Conservation (phyloP, 306 rosid species). For the Cucurbita pepo region DNA sequence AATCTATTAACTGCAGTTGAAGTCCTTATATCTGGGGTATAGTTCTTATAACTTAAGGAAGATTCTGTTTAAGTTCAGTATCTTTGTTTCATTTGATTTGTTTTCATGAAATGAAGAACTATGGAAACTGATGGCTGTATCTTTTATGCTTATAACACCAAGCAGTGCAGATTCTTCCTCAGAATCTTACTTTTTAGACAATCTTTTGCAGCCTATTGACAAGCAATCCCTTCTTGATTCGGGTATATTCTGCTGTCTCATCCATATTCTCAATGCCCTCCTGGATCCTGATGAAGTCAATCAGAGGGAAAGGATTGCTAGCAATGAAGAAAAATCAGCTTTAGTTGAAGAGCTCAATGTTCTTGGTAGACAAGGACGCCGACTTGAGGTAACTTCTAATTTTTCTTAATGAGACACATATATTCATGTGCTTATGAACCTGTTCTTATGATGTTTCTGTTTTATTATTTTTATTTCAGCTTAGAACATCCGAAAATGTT, state of each 20-base stretch:
- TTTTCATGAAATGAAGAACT: not conserved
- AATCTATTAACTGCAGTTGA: slow-evolving; percentile 82
- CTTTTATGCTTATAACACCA: not conserved
- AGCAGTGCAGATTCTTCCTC: not conserved
- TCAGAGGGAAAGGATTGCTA: slow-evolving; percentile 27
- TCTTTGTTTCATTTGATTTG: not conserved
- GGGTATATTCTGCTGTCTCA: slow-evolving; percentile 97
- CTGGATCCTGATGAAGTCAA: slow-evolving; percentile 57
- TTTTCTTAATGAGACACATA: not conserved
- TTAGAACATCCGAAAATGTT: not conserved
- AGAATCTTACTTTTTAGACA: not conserved
- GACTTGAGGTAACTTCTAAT: slow-evolving; percentile 64
- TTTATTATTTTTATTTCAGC: not conserved
- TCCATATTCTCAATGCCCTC: slow-evolving; percentile 73
- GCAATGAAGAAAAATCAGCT: slow-evolving; percentile 23
- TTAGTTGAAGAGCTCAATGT: slow-evolving; percentile 25
- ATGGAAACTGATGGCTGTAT: not conserved
- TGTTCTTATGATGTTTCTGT: not conserved
- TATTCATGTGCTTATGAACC: not conserved
- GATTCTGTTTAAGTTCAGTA: slow-evolving; percentile 4
- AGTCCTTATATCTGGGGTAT: slow-evolving; percentile 91
- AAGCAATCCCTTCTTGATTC: slow-evolving; percentile 98
- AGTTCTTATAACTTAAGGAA: slow-evolving; percentile 10
- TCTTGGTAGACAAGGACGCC: slow-evolving; percentile 39
- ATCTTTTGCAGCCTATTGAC: slow-evolving; percentile 73